Base-by-base conservation (phyloP, 2,329 filamentous ascomycete genomes). In the Beauveria varroae region DNA sequence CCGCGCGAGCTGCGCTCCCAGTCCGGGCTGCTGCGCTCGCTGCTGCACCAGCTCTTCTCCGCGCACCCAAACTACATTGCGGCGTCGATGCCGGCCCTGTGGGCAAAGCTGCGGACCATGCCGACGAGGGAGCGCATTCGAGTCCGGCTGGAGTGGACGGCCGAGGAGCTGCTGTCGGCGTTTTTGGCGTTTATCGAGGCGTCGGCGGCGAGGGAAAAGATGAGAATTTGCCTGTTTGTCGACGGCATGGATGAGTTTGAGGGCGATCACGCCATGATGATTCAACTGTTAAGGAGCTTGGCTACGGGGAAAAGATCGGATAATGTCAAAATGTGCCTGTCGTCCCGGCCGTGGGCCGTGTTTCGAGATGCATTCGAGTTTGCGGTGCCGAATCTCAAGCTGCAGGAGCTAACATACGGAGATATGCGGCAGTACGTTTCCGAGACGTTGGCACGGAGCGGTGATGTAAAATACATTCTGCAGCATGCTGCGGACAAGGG, bases 1-100 rank as follows among this genome's bases (percentile, higher is more conserved):
- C 74, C 72, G 0, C 64, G 68, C 22, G 72, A 74, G 37, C 75
- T 77, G 64, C 68, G 72, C 18, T 76, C 74, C 0, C 70, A 73
- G 47, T 70, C 68, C 1, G 75, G 75, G 0, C 62, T 77, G 10
- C 50, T 77, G 28, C 70, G 73, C 3, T 75, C 70, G 7, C 66
- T 76, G 0, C 64, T 77, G 0, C 70, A 75, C 57, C 74, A 77
- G 50, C 57, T 77, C 0, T 63, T 77, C 0, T 66, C 65, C 0
- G 59, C 61, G 3, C 64, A 69, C 16, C 67, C 63, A 0, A 63
- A 68, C 1, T 61, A 72, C 4, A 68, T 72, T 0, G 57, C 67
- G 3, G 55, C 30, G 0, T 62, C 66, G 0, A 72, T 74, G 34
- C 72, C 73, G 0, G 37, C 62, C 0, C 57, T 73, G 0, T 75